phyloP scores from a whole-genome alignment of 306 rosid species.

The Lablab purpureus region DNA sequence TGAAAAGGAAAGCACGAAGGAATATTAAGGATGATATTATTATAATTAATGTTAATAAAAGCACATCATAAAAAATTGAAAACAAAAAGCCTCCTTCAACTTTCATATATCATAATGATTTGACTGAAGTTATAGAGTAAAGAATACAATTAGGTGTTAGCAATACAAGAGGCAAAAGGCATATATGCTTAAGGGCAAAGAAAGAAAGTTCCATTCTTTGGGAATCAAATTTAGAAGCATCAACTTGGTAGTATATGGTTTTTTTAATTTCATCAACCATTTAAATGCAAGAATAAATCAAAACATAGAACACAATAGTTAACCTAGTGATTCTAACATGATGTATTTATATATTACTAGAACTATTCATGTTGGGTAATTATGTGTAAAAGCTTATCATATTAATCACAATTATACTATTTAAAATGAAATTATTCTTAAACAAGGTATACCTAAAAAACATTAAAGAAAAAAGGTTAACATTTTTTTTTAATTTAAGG shows the following conservation, averaged over 20 bases:
- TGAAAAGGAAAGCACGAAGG: not conserved
- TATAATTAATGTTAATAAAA: not conserved
- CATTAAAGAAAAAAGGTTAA: too few relatives aligned
- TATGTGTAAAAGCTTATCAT: too few relatives aligned
- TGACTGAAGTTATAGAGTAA: conserved; percentile 17
- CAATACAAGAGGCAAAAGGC: conserved; percentile 35
- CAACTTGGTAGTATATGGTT: not conserved
- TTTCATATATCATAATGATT: not conserved
- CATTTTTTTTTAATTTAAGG: not conserved
- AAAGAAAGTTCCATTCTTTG: not conserved
- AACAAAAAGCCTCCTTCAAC: not conserved
- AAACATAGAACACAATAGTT: not conserved
- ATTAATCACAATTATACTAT: too few relatives aligned
- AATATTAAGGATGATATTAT: too few relatives aligned
- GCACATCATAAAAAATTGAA: not conserved
- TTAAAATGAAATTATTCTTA: too few relatives aligned
- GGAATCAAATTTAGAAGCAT: conserved; percentile 27
- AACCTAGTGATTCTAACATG: too few relatives aligned
- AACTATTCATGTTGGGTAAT: too few relatives aligned
- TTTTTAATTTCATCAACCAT: not conserved
- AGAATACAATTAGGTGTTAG: conserved; percentile 30
- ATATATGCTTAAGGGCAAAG: conserved; percentile 32
- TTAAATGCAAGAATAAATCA: conserved; percentile 25
- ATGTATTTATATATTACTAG: too few relatives aligned
- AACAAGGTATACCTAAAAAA: too few relatives aligned